phyloP scores from a whole-genome alignment of 2,329 filamentous ascomycete species.

The Mollisia scopiformis region DNA sequence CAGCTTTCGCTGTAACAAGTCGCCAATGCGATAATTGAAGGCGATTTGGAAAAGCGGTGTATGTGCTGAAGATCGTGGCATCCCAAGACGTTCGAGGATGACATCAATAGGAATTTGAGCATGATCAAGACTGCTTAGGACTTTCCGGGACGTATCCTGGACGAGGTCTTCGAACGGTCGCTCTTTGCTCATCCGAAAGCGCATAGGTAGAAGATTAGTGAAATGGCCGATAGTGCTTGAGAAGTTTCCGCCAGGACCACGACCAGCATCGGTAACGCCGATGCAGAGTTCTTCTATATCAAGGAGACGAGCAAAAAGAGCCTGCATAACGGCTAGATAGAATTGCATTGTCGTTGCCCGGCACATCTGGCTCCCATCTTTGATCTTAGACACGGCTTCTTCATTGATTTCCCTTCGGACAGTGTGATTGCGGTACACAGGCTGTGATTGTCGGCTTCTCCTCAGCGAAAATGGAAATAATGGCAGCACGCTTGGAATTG shows the following conservation, averaged over 20 bases:
- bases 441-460: neutral
- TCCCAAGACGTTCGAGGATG: neutral
- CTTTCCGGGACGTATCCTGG: neutral
- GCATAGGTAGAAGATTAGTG: neutral
- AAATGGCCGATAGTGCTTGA: neutral
- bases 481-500: neutral
- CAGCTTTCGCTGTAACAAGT: neutral
- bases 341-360: neutral
- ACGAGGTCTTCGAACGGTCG: neutral
- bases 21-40: neutral
- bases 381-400: neutral
- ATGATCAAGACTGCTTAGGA: neutral
- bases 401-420: too few species aligned
- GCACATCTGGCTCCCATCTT: neutral
- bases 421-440: too few species aligned
- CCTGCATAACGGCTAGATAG: neutral
- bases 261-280: neutral
- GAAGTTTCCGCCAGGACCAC: neutral
- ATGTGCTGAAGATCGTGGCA: neutral
- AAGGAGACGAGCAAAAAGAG: neutral
- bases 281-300: neutral
- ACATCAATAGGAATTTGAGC: neutral
- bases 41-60: neutral
- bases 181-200: neutral
- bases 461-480: neutral